phyloP scores from a whole-genome alignment of 1,284 basidiomycete genomes.

The Butyriboletus appendiculatus region DNA sequence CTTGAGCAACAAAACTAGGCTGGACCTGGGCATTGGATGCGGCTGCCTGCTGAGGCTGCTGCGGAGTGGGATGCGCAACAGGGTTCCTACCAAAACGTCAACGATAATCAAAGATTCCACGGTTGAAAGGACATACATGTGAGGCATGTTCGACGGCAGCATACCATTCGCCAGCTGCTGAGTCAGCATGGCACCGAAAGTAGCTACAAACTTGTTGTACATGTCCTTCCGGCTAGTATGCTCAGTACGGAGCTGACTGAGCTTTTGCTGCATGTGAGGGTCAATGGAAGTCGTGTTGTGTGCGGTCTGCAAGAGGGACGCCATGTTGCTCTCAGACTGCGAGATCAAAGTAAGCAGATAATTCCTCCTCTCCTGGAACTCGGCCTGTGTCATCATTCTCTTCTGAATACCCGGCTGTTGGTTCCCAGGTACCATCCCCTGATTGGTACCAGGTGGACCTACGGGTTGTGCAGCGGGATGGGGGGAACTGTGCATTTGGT shows the following conservation, averaged over 20 bases:
- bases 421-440: constrained; percentile 26
- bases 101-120: not conserved
- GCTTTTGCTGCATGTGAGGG: constrained; percentile 30
- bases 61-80: constrained; percentile 20
- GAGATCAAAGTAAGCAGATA: constrained; percentile 17
- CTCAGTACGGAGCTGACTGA: constrained; percentile 34
- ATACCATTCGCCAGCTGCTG: constrained; percentile 33
- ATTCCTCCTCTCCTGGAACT: constrained; percentile 28
- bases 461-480: constrained; percentile 36
- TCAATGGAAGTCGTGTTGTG: constrained; percentile 31
- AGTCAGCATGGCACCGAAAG: constrained; percentile 17
- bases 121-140: constrained; percentile 27
- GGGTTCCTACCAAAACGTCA: constrained; percentile 26
- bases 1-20: constrained; percentile 25
- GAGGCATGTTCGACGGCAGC: constrained; percentile 20
- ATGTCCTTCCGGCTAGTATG: constrained; percentile 39
- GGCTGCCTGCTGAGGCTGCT: constrained; percentile 17
- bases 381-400: constrained; percentile 19
- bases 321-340: constrained; percentile 22
- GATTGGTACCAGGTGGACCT: constrained; percentile 20
- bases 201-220: constrained; percentile 34
- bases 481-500: constrained; percentile 51
- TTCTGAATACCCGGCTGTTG: constrained; percentile 22
- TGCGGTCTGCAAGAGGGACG: constrained; percentile 8
- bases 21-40: constrained; percentile 22